phyloP scores from a whole-genome alignment of 2,329 filamentous ascomycete species.

The Penicillium sp. region DNA sequence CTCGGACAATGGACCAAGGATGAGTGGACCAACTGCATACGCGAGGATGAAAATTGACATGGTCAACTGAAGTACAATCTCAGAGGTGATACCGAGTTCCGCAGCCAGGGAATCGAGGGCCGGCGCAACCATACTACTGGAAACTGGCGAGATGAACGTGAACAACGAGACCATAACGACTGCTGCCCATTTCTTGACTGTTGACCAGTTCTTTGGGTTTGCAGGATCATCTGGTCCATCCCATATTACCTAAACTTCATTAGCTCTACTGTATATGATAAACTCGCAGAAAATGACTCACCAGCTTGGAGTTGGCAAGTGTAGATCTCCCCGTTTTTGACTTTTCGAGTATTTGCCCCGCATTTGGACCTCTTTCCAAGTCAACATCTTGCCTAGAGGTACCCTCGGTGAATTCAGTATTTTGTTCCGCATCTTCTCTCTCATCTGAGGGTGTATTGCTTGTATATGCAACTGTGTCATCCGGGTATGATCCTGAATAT shows the following conservation, averaged over 20 bases:
- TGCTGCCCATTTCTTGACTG: conserved; percentile 57
- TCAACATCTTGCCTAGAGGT: neutral
- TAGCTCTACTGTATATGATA: neutral
- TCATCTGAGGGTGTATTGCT: neutral
- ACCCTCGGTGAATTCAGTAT: neutral
- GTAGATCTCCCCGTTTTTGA: conserved; percentile 3
- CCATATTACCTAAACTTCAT: conserved; percentile 47
- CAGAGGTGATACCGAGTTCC: conserved; percentile 54
- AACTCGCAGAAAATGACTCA: neutral
- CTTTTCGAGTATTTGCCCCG: conserved; percentile 1
- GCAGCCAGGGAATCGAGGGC: conserved; percentile 52
- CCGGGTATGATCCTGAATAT: conserved; percentile 2
- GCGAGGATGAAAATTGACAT: conserved; percentile 59
- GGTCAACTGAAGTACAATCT: conserved; percentile 47
- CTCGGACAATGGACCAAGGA: conserved; percentile 55
- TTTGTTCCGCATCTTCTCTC: neutral
- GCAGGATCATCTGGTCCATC: conserved; percentile 52
- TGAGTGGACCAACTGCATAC: conserved; percentile 54
- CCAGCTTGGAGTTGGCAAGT: neutral
- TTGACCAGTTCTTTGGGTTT: conserved; percentile 56
- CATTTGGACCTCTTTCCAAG: neutral
- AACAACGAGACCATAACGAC: conserved; percentile 57
- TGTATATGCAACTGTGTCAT: neutral
- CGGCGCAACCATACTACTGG: conserved; percentile 60
- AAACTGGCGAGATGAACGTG: conserved; percentile 63